A percentile compares a stretch with the other conserved stretches of the same genome.
phyloP scores from a whole-genome alignment of 352 stramenopile species.

The Phytophthora agathidicida region DNA sequence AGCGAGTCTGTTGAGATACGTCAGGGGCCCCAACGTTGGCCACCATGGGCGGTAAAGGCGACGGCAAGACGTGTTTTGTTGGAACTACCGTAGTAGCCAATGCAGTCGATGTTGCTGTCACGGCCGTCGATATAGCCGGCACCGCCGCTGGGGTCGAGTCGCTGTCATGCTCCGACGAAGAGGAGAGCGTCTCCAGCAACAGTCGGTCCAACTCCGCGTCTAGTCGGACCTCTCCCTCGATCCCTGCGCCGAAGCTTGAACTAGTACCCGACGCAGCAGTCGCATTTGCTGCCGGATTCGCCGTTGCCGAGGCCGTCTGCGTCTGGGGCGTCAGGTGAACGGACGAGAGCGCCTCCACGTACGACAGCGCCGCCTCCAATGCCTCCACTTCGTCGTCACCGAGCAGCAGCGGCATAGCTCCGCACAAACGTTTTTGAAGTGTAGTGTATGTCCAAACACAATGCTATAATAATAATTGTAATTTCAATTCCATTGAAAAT shows the following conservation, averaged over 20 bases:
- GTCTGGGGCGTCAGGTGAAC: not conserved
- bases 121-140: too few relatives aligned
- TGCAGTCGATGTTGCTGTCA: not conserved
- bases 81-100: not conserved
- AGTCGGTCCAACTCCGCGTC: conserved; percentile 33
- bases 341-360: conserved; percentile 19
- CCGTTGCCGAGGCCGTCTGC: not conserved
- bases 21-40: conserved; percentile 6
- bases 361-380: conserved; percentile 35
- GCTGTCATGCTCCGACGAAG: conserved; percentile 22
- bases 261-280: not conserved
- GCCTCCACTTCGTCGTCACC: conserved; percentile 34
- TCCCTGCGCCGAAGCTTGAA: not conserved
- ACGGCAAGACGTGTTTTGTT: conserved; percentile 4
- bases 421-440: too few relatives aligned
- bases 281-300: not conserved
- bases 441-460: too few relatives aligned
- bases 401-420: conserved; percentile 41
- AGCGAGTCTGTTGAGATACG: conserved; percentile 2
- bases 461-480: too few relatives aligned
- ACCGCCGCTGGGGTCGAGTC: conserved; percentile 3
- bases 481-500: too few relatives aligned
- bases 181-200: conserved; percentile 29
- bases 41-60: conserved; percentile 7
- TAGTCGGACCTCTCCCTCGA: conserved; percentile 18